These are phyloP conservation scores for Aspergillus sp. DNA, from an alignment of 2,329 filamentous ascomycete genomes.

Conservation along the genomic window DNA sequence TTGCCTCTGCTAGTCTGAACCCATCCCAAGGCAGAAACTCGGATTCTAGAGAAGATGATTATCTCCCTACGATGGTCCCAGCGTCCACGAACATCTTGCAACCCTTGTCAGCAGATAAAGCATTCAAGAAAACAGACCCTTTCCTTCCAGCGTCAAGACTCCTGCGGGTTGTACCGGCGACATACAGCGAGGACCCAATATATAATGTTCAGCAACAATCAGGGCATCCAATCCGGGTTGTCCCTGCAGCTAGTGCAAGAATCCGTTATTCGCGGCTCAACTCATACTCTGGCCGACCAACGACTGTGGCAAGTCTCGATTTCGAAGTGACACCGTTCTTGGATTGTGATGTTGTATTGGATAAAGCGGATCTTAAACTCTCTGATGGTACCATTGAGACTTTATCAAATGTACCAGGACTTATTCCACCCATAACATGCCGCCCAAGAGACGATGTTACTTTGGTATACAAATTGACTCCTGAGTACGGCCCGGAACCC, in stretches of 20 bases:
- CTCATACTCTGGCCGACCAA: conserved; percentile 38
- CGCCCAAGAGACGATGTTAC: conserved; percentile 55
- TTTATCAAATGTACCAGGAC: conserved; percentile 31
- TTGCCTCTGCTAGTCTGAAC: conserved; percentile 43
- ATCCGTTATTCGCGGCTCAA: conserved; percentile 51
- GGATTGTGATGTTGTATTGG: conserved; percentile 45
- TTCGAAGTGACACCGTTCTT: conserved; percentile 52
- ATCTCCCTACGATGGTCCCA: conserved; percentile 51
- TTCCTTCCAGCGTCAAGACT: conserved; percentile 56
- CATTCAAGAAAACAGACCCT: conserved; percentile 43
- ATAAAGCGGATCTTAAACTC: conserved; percentile 44
- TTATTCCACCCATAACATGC: conserved; percentile 36
- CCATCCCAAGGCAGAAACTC: conserved; percentile 35
- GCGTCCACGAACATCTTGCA: conserved; percentile 56
- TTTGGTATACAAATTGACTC: conserved; percentile 50
- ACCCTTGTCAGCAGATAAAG: conserved; percentile 48
- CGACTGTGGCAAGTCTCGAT: conserved; percentile 50
- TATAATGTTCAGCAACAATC: conserved; percentile 52
- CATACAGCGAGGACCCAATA: conserved; percentile 44
- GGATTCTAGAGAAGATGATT: conserved; percentile 42
- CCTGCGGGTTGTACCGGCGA: conserved; percentile 51
- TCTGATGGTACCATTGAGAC: conserved; percentile 44
- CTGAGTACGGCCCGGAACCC: conserved; percentile 31
- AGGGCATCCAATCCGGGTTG: conserved; percentile 49
- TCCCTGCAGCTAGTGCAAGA: conserved; percentile 53